A percentile compares a stretch with the other conserved stretches of the same genome.
These are phyloP conservation scores for Chytriomyces confervae DNA, from an alignment of 192 early-diverging fungal species.

Conservation along the genomic window DNA sequence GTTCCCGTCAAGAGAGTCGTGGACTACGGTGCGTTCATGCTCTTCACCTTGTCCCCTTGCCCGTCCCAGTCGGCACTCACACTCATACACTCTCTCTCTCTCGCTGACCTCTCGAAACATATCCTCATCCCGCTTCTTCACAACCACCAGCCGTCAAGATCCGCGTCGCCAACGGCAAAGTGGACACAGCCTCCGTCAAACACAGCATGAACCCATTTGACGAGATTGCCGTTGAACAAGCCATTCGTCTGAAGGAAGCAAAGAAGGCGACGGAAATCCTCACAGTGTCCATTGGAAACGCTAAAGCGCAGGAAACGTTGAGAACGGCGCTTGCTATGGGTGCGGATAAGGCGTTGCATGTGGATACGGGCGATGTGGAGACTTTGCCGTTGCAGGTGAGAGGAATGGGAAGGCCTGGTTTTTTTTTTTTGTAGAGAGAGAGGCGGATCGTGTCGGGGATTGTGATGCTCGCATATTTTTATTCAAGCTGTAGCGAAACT, in stretches of 20 bases:
- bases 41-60: too few relatives aligned
- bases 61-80: too few relatives aligned
- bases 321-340: slow-evolving; percentile 98
- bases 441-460: neutral
- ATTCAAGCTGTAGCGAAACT: neutral
- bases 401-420: neutral
- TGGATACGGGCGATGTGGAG: slow-evolving; percentile 77
- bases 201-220: slow-evolving; percentile 99
- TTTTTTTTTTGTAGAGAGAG: neutral
- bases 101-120: neutral
- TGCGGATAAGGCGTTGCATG: slow-evolving; percentile 92
- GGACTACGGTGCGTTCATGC: slow-evolving; percentile 67
- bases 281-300: slow-evolving; percentile 85
- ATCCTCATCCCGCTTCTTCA: neutral
- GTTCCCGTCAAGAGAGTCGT: slow-evolving; percentile 96
- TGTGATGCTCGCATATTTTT: neutral
- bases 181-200: slow-evolving; percentile 72
- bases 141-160: slow-evolving; percentile 84
- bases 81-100: neutral
- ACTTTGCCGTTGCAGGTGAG: slow-evolving; percentile 75
- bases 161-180: slow-evolving; percentile 88
- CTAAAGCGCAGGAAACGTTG: slow-evolving; percentile 90
- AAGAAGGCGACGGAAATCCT: slow-evolving; percentile 80
- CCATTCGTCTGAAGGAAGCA: slow-evolving; percentile 90
- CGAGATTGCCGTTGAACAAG: slow-evolving; percentile 98